Percentiles rank a stretch among this genome's conserved stretches.
phyloP scores from a whole-genome alignment of 805 yeast genomes.

The Kuraishia borneana region DNA sequence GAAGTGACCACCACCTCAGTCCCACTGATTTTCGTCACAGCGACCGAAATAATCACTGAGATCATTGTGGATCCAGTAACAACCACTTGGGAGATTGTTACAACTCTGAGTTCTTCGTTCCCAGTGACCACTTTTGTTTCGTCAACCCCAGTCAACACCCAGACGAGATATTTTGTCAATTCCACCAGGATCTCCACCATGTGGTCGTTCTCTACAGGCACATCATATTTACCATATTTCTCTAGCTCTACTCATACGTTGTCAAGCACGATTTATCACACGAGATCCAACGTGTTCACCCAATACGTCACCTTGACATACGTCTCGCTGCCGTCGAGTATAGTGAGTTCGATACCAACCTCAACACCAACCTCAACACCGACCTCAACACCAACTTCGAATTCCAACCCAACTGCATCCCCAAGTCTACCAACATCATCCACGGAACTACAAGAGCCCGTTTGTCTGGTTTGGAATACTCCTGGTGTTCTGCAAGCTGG shows the following conservation, averaged over 20 bases:
- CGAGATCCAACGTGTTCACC: too few species aligned
- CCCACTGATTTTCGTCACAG: background rate
- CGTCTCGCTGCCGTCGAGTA: too few species aligned
- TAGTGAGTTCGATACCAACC: too few species aligned
- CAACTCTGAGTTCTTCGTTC: background rate
- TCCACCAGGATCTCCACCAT: background rate
- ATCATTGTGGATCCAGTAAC: background rate
- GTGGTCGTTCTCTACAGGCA: background rate
- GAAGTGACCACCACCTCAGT: background rate
- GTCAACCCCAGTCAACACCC: background rate
- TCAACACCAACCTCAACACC: constrained; percentile 5
- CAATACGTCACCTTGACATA: too few species aligned
- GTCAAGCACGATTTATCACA: too few species aligned
- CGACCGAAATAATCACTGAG: background rate
- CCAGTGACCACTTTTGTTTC: background rate
- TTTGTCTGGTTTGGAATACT: too few species aligned
- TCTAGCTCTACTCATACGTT: too few species aligned
- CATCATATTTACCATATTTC: background rate
- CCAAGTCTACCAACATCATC: background rate
- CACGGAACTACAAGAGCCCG: too few species aligned
- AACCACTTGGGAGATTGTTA: background rate
- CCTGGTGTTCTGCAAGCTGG: too few species aligned
- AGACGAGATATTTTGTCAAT: background rate
- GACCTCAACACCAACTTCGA: too few species aligned
- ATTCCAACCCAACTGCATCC: background rate